A percentile compares a stretch with the other conserved stretches of the same genome.
These are phyloP conservation scores for Cyberlindnera americana DNA, from an alignment of 805 yeast species.

Conservation along the genomic window DNA sequence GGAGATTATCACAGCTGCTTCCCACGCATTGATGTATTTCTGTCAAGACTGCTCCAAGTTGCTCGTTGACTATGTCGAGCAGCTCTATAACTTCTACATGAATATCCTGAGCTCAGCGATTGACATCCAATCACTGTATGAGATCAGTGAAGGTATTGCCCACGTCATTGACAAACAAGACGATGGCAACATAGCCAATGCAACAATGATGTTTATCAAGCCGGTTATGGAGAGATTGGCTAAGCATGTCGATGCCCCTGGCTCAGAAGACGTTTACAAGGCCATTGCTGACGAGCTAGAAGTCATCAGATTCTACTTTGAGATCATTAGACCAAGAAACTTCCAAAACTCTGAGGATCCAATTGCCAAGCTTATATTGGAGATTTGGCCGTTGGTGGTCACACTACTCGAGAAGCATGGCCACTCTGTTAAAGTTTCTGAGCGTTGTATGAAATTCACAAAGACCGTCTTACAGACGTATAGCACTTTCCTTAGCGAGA, in stretches of 20 bases:
- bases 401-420: slow-evolving; percentile 53
- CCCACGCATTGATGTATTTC: slow-evolving; percentile 90
- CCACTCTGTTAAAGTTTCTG: slow-evolving; percentile 60
- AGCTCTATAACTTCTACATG: slow-evolving; percentile 70
- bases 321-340: slow-evolving; percentile 46
- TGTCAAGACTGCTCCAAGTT: slow-evolving; percentile 83
- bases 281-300: slow-evolving; percentile 73
- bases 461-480: slow-evolving; percentile 63
- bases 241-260: slow-evolving; percentile 21
- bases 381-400: slow-evolving; percentile 58
- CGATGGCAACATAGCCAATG: slow-evolving; percentile 46
- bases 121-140: slow-evolving; percentile 67
- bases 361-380: slow-evolving; percentile 48
- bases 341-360: slow-evolving; percentile 38
- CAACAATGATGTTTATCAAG: slow-evolving; percentile 59
- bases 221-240: slow-evolving; percentile 55
- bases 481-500: slow-evolving; percentile 50
- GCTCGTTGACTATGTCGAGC: slow-evolving; percentile 65
- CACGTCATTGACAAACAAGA: slow-evolving; percentile 69
- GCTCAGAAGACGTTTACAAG: slow-evolving; percentile 36
- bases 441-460: slow-evolving; percentile 66
- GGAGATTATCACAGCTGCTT: slow-evolving; percentile 73
- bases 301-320: slow-evolving; percentile 56
- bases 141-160: slow-evolving; percentile 86
- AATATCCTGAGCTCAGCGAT: slow-evolving; percentile 44